These are phyloP conservation scores for Phytophthora palmivora DNA, from an alignment of 352 stramenopile species.

Conservation along the genomic window DNA sequence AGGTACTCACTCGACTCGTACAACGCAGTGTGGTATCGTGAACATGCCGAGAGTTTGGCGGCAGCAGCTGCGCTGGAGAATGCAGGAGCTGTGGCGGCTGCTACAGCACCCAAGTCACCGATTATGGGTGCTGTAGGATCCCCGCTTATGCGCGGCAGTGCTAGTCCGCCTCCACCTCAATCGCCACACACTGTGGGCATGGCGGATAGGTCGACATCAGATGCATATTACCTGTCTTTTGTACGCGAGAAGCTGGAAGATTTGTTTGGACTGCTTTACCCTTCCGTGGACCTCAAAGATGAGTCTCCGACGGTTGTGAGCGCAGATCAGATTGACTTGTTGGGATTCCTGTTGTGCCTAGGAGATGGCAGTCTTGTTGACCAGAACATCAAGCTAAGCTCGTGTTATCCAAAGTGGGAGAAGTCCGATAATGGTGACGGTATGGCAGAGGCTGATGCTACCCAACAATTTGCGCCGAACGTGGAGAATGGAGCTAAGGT, in stretches of 20 bases:
- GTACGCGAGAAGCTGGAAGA: slow-evolving; percentile 82
- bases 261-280: slow-evolving; percentile 76
- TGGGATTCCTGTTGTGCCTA: slow-evolving; percentile 77
- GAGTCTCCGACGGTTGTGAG: slow-evolving; percentile 60
- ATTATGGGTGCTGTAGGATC: slow-evolving; percentile 48
- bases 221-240: slow-evolving; percentile 84
- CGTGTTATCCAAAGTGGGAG: slow-evolving; percentile 72
- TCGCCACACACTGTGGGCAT: slow-evolving; percentile 83
- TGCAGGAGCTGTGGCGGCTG: slow-evolving; percentile 23
- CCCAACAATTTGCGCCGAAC: slow-evolving; percentile 21
- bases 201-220: slow-evolving; percentile 79
- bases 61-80: slow-evolving; percentile 42
- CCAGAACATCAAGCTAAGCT: slow-evolving; percentile 64
- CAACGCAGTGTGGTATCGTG: slow-evolving; percentile 83
- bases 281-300: slow-evolving; percentile 59
- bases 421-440: slow-evolving; percentile 21
- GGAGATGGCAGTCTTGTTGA: slow-evolving; percentile 60
- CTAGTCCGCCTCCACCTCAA: slow-evolving; percentile 66
- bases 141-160: slow-evolving; percentile 57
- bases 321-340: slow-evolving; percentile 71
- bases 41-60: slow-evolving; percentile 62
- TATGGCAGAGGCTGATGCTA: slow-evolving; percentile 27
- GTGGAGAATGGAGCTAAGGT: slow-evolving; percentile 71
- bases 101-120: slow-evolving; percentile 31
- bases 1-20: slow-evolving; percentile 83